Conservation (phyloP, 371 early-diverging fungal species). For the Rhizopus arrhizus region DNA sequence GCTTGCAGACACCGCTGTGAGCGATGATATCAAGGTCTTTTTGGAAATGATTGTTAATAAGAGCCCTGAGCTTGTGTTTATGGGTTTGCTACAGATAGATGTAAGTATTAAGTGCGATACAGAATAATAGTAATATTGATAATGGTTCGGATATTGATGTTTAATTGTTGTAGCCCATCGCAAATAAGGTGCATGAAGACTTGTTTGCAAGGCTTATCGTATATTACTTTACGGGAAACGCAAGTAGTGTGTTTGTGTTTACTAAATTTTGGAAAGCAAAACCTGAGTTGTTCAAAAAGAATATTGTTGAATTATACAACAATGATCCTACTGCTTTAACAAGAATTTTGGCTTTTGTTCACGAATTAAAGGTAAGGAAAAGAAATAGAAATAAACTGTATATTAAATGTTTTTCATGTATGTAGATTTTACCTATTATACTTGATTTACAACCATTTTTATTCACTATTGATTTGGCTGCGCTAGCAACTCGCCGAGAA, state of each 20-base stretch:
- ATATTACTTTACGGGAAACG: slow-evolving; percentile 71
- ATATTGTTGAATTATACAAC: slow-evolving; percentile 72
- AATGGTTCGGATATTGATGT: neutral
- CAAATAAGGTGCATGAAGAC: slow-evolving; percentile 71
- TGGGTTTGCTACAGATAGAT: slow-evolving; percentile 76
- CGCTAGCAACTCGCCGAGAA: slow-evolving; percentile 80
- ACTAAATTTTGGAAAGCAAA: slow-evolving; percentile 77
- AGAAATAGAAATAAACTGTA: neutral
- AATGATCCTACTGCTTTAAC: slow-evolving; percentile 73
- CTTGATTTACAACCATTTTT: slow-evolving; percentile 71
- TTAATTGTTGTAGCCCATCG: slow-evolving; percentile 45
- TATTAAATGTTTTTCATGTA: neutral
- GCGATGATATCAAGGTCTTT: slow-evolving; percentile 68
- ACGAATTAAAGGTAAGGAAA: slow-evolving; percentile 74
- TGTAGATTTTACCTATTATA: slow-evolving; percentile 69
- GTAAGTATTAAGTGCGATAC: slow-evolving; percentile 22
- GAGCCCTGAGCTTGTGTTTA: slow-evolving; percentile 75
- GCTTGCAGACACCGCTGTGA: slow-evolving; percentile 65
- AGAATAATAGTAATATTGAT: neutral
- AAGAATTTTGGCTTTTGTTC: slow-evolving; percentile 80
- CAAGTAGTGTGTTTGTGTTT: slow-evolving; percentile 71
- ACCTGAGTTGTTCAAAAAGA: slow-evolving; percentile 62
- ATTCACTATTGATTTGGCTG: slow-evolving; percentile 85
- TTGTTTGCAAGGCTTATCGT: slow-evolving; percentile 64
- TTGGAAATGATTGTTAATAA: slow-evolving; percentile 68